phyloP scores from a whole-genome alignment of 805 yeast species.

The Cephaloascus fragrans region DNA sequence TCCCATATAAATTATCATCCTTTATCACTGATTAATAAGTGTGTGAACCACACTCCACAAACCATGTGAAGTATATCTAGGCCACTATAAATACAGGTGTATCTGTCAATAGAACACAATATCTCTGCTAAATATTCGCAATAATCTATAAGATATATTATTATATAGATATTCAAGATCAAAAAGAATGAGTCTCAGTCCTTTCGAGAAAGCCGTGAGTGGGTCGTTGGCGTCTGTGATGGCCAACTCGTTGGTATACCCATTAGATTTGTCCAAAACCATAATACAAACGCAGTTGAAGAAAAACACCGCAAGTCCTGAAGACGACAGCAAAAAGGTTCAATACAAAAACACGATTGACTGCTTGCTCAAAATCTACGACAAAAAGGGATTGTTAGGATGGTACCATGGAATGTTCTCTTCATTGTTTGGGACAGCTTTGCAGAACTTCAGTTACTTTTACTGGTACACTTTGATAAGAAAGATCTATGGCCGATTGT shows the following conservation, averaged over 20 bases:
- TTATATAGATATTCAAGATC: neutral
- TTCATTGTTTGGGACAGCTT: slow-evolving; percentile 59
- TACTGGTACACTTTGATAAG: slow-evolving; percentile 79
- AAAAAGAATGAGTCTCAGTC: slow-evolving; percentile 41
- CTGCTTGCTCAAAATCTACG: slow-evolving; percentile 49
- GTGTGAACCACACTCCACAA: too few relatives aligned
- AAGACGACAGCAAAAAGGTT: slow-evolving; percentile 8
- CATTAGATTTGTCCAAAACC: slow-evolving; percentile 71
- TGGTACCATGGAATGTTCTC: slow-evolving; percentile 67
- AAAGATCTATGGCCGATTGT: slow-evolving; percentile 34
- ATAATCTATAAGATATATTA: neutral
- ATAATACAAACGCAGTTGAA: slow-evolving; percentile 63
- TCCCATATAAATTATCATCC: too few relatives aligned
- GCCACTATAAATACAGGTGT: neutral
- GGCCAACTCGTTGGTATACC: slow-evolving; percentile 74
- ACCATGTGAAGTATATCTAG: neutral
- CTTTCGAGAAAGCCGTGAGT: slow-evolving; percentile 69
- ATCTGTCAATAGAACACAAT: neutral
- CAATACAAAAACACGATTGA: slow-evolving; percentile 51
- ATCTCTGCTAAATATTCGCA: neutral
- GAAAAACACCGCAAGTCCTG: slow-evolving; percentile 5
- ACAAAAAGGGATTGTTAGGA: slow-evolving; percentile 53
- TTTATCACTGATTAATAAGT: too few relatives aligned
- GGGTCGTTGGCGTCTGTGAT: slow-evolving; percentile 77
- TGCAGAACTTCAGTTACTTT: slow-evolving; percentile 75